Evolutionary conservation across 1,284 basidiomycete species (phyloP), one percentile per base, ranked within the genome.

Genomic region (Moniliella sp.): DNA sequence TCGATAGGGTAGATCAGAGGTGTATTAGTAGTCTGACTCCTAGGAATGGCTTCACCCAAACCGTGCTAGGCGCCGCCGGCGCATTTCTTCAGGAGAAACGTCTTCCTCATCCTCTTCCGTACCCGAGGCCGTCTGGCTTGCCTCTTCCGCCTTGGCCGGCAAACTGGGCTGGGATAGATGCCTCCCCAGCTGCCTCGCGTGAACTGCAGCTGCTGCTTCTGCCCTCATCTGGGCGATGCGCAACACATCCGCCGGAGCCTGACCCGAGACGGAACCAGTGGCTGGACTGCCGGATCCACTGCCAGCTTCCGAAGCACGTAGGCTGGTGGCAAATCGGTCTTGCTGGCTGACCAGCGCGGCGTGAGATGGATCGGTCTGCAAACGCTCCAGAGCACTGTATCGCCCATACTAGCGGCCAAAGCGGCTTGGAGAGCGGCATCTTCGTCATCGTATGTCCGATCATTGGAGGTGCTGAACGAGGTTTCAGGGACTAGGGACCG

Each of bases 341-440:
- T n/a, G n/a, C n/a, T n/a, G n/a, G n/a, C n/a, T n/a, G n/a, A n/a
- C n/a, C n/a, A n/a, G n/a, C n/a, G n/a, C 11, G 29, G 33, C 15
- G n/a, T n/a, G n/a, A n/a, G n/a, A n/a, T n/a, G n/a, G n/a, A 30
- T 32, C 32, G 18, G 37, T 30, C 4, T 35, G 33, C 10, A 40
- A 39, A 3, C 37, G 12, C 1, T 31, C 36, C 5, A 37, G 44
- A 3, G 38, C 43, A 9, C 37, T 0, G 35, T 39, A 27, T 51
- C 47, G 5, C 44, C 41, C 34, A 52, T 35, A 25, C 42, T 44
- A 12, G 48, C 48, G 10, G 46, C 48, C 1, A 53, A 37, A 3
- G 50, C 50, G n/a, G 46, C 43, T 30, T 53, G 50, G n/a, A 53
- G 31, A 21, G 50, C 42, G 8, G 46, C 43, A 32, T 53, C 50